Base-by-base conservation (phyloP, 345 rosid species). In the Salix arbutifolia region DNA sequence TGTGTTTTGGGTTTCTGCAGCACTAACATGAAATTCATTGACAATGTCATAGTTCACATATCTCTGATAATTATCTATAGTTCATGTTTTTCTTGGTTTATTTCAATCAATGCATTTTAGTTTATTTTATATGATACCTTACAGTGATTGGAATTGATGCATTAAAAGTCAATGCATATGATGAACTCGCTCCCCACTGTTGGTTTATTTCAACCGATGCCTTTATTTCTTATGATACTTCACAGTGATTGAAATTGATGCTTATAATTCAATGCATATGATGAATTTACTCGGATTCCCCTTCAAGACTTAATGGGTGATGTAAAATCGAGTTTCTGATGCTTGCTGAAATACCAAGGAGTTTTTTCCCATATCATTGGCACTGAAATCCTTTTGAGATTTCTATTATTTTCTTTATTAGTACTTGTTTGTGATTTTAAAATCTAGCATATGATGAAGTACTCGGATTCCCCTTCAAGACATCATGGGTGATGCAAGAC, bases 391-490 rank as follows among this genome's bases (percentile, higher is more conserved):
- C 25, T 62, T 26, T 52, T 21, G 28, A 40, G 52, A 68, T 10
- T 0, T 37, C 6, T 38, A 8, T 11, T 19, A 8, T 37, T 12
- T 68, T 6, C 17, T 71, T 14, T 25, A 4, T 11, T 23, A 4
- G 5, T 17, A 0, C 10, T 13, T 33, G 14, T 38, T 52, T 70
- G 17, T 13, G 4, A 14, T 40, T 31, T 25, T 30, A 9, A 42
- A 42, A 46, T 60, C 56, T 52, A 19, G 87, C 90, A 87, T 65
- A 48, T 85, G 94, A 88, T 50, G 92, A 89, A 8, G 12, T 81
- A 77, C 89, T 87, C 83, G 90, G 94, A 87, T 90, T 91, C 90
- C 92, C 90, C 91, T 90, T 88, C 90, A 81, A 84, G 87, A 78
- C 88, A 66, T 73, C 25, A 23, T 88, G 92, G 84, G 77, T 90